These are phyloP conservation scores for Cyclanthera cordifolia DNA, from an alignment of 306 rosid species.

Conservation along the genomic window DNA sequence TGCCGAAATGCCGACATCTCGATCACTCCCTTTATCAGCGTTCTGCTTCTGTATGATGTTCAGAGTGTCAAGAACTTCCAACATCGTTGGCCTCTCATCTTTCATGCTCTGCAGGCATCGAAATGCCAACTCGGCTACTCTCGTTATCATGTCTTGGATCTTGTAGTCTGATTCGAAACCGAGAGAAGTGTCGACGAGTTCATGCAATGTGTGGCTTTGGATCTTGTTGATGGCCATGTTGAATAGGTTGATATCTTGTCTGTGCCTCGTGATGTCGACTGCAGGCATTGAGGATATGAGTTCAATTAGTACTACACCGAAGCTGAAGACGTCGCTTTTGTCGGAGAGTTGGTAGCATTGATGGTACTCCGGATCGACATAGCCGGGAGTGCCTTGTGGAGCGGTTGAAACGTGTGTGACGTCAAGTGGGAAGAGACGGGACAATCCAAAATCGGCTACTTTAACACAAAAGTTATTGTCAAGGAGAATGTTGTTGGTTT, in stretches of 20 bases:
- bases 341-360: conserved; percentile 59
- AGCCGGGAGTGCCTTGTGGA: conserved; percentile 94
- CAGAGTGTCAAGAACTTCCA: conserved; percentile 36
- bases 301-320: conserved; percentile 74
- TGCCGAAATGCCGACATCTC: conserved; percentile 34
- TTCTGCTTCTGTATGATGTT: conserved; percentile 37
- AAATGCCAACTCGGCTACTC: conserved; percentile 69
- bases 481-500: conserved; percentile 70
- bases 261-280: conserved; percentile 68
- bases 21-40: conserved; percentile 23
- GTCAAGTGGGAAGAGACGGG: conserved; percentile 57
- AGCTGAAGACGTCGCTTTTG: conserved; percentile 81
- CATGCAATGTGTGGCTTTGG: conserved; percentile 39
- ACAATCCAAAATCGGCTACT: conserved; percentile 85
- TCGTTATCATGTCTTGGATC: conserved; percentile 43
- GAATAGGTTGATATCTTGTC: conserved; percentile 66
- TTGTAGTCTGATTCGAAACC: conserved; percentile 50
- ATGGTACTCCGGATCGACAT: conserved; percentile 81
- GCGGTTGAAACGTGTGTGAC: conserved; percentile 74
- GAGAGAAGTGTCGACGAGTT: conserved; percentile 49
- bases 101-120: conserved; percentile 55
- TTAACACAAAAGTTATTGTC: conserved; percentile 49
- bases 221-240: conserved; percentile 76
- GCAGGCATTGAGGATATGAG: conserved; percentile 75
- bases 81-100: conserved; percentile 64